Conservation (phyloP, 2,329 filamentous ascomycete genomes). For the Curvularia lunata region DNA sequence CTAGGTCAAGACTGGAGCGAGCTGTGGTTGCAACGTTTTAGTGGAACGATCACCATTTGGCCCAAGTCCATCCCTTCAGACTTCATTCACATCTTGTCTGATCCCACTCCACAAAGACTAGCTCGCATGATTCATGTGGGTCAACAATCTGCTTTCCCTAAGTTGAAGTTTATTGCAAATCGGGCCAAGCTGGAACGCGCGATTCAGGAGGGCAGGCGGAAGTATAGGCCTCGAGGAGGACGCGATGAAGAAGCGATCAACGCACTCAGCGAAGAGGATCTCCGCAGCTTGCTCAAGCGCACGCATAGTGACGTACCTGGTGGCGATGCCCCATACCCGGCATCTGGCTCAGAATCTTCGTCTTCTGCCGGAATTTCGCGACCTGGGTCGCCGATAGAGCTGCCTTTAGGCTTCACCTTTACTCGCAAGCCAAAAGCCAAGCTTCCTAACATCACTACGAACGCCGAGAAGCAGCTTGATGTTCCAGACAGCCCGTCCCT, state of each 20-base stretch:
- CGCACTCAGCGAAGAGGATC: constrained; percentile 56
- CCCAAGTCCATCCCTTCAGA: constrained; percentile 80
- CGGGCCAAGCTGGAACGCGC: constrained; percentile 80
- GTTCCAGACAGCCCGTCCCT: constrained; percentile 40
- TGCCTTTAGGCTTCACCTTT: constrained; percentile 42
- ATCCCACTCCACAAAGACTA: constrained; percentile 76
- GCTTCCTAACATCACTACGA: constrained; percentile 17
- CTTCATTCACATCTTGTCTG: constrained; percentile 83
- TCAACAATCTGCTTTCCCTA: constrained; percentile 87
- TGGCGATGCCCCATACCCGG: constrained; percentile 21
- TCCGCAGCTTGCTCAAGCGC: constrained; percentile 49
- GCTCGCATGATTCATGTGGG: constrained; percentile 90
- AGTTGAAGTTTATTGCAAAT: constrained; percentile 89
- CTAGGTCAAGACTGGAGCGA: constrained; percentile 96
- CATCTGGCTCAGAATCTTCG: constrained; percentile 41
- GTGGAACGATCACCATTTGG: constrained; percentile 95
- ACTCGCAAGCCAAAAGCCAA: constrained; percentile 24
- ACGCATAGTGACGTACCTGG: constrained; percentile 30
- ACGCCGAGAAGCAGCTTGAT: constrained; percentile 3
- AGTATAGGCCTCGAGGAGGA: constrained; percentile 43
- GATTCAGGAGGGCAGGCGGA: constrained; percentile 63
- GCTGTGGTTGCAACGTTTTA: constrained; percentile 94
- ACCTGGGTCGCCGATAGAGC: constrained; percentile 37
- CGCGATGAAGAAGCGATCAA: constrained; percentile 45
- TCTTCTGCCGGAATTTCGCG: constrained; percentile 34